Conservation (phyloP, 345 rosid genomes). For the Schrenkiella parvula region DNA sequence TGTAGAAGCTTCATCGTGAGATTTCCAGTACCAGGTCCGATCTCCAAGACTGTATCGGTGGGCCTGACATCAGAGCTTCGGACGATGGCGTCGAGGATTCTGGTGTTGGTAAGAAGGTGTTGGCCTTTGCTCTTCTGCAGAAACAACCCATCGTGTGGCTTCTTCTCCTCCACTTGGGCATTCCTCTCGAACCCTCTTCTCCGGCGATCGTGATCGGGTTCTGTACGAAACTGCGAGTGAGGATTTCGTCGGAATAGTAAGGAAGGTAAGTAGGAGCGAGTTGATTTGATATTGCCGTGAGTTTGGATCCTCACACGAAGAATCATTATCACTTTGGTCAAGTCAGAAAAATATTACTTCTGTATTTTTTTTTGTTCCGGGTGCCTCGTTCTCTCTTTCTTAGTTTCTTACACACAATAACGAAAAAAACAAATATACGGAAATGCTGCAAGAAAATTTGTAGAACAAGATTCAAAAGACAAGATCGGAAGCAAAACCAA, state of each 20-base stretch:
- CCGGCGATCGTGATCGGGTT: constrained; percentile 10
- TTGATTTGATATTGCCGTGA: constrained; percentile 10
- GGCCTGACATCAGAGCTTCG: constrained; percentile 46
- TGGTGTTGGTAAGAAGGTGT: constrained; percentile 78
- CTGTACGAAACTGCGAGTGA: constrained; percentile 15
- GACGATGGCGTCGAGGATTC: constrained; percentile 71
- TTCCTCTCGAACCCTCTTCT: constrained; percentile 2
- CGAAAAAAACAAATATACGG: background rate
- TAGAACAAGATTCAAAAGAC: background rate
- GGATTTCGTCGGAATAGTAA: constrained; percentile 21
- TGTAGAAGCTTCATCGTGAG: constrained; percentile 80
- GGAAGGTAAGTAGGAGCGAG: constrained; percentile 3
- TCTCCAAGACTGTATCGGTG: constrained; percentile 69
- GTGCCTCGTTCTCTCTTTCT: background rate
- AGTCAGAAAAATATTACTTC: background rate
- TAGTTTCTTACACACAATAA: background rate
- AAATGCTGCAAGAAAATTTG: too few relatives aligned
- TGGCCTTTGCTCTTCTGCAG: constrained; percentile 85
- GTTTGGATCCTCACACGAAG: constrained; percentile 9
- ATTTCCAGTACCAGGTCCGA: constrained; percentile 92
- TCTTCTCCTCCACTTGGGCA: constrained; percentile 8
- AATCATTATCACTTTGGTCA: constrained; percentile 20
- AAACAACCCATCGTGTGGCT: constrained; percentile 35
- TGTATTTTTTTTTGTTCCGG: too few relatives aligned
- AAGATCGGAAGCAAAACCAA: too few relatives aligned